Percentiles rank a stretch among this genome's conserved stretches.
phyloP scores from a whole-genome alignment of 305 asterid genomes.

The Plantago coronopus region DNA sequence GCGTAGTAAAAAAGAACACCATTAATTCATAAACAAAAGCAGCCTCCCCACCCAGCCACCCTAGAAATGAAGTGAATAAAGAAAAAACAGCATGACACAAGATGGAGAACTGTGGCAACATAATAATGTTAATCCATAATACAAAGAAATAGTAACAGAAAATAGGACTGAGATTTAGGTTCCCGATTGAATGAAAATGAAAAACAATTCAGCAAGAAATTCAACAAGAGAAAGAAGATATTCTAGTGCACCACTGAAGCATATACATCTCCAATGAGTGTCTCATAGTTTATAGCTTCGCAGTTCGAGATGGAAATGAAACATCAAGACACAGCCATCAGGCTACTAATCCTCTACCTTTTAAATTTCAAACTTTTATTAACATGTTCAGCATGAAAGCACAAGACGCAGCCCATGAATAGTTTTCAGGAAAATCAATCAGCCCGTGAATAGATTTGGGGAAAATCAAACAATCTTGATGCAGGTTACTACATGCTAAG shows the following conservation, averaged over 20 bases:
- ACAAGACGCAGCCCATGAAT: not conserved
- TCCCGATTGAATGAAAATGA: no score
- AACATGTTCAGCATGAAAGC: constrained; percentile 7
- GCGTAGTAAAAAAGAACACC: constrained; percentile 10
- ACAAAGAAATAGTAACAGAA: not conserved
- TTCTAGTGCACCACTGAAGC: constrained; percentile 10
- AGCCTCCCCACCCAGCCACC: not conserved
- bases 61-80: not conserved
- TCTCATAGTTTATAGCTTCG: not conserved
- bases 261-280: constrained; percentile 2
- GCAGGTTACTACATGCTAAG: not conserved
- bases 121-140: not conserved
- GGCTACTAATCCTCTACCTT: not conserved
- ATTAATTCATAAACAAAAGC: constrained; percentile 10
- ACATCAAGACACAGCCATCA: not conserved
- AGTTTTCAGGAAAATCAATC: not conserved
- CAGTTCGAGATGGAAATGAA: not conserved
- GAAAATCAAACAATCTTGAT: not conserved
- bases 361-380: not conserved
- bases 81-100: constrained; percentile 6
- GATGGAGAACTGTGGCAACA: not conserved
- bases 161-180: not conserved
- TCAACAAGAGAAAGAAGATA: not conserved
- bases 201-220: not conserved
- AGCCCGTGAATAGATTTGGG: not conserved